phyloP scores from a whole-genome alignment of 1,284 basidiomycete genomes.

The Cerrena zonata region DNA sequence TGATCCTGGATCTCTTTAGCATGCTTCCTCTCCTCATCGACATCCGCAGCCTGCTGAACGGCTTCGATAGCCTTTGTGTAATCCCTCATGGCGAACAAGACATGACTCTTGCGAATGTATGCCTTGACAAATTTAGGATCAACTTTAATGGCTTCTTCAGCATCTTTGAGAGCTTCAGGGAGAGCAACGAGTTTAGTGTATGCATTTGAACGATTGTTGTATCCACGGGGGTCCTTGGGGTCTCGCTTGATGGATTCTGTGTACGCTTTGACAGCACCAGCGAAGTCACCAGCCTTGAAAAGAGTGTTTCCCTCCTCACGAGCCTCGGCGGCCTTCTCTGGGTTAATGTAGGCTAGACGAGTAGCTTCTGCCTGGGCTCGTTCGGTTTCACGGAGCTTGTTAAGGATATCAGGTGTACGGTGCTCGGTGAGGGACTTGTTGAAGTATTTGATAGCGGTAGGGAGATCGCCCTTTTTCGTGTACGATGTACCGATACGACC shows the following conservation, averaged over 20 bases:
- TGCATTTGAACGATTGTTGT: conserved; percentile 95
- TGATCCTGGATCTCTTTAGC: conserved; percentile 75
- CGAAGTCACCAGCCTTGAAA: conserved; percentile 92
- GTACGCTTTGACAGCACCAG: conserved; percentile 88
- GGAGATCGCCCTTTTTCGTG: conserved; percentile 74
- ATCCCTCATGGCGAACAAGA: conserved; percentile 89
- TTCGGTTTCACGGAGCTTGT: conserved; percentile 86
- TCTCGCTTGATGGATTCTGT: conserved; percentile 95
- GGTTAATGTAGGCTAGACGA: conserved; percentile 83
- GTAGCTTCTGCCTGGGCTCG: conserved; percentile 74
- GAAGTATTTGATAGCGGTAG: conserved; percentile 82
- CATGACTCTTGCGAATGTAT: conserved; percentile 88
- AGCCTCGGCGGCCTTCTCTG: conserved; percentile 76
- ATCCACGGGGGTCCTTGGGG: conserved; percentile 84
- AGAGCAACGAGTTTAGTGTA: conserved; percentile 93
- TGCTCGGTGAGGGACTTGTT: conserved; percentile 94
- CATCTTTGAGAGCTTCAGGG: conserved; percentile 95
- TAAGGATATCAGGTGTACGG: conserved; percentile 88
- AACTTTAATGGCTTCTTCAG: conserved; percentile 86
- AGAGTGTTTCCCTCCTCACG: conserved; percentile 88
- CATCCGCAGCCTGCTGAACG: conserved; percentile 67
- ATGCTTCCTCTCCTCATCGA: conserved; percentile 76
- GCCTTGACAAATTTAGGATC: conserved; percentile 92
- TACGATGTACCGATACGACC: conserved; percentile 88
- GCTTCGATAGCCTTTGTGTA: conserved; percentile 82